Percentiles rank a stretch among this genome's conserved stretches.
Evolutionary conservation across 768 basidiomycete genomes (phyloP).

Genomic region (Postia placenta): DNA sequence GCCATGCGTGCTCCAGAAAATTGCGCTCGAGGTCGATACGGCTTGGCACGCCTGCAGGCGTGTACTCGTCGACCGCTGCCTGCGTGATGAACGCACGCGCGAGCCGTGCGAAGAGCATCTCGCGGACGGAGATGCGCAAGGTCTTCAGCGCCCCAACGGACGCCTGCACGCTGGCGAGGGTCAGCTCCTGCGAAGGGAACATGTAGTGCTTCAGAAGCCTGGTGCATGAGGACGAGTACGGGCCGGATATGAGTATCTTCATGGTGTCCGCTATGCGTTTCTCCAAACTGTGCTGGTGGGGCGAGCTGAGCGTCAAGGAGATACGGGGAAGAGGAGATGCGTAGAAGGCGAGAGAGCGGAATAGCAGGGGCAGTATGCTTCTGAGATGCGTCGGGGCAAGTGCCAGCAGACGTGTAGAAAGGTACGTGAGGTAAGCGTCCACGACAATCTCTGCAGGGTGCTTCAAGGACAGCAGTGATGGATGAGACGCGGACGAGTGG

Average conservation of each 20-base stretch:
- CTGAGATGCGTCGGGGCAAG: slow-evolving; percentile 49
- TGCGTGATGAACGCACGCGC: slow-evolving; percentile 62
- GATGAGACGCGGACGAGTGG: slow-evolving; percentile 54
- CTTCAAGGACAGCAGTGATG: slow-evolving; percentile 31
- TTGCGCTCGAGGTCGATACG: slow-evolving; percentile 56
- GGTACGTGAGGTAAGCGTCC: slow-evolving; percentile 56
- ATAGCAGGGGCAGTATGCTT: slow-evolving; percentile 64
- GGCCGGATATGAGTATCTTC: slow-evolving; percentile 52
- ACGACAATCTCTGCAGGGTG: slow-evolving; percentile 58
- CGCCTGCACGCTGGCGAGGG: slow-evolving; percentile 16
- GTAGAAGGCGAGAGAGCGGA: slow-evolving; percentile 61
- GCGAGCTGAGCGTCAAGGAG: slow-evolving; percentile 39
- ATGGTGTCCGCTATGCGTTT: slow-evolving; percentile 53
- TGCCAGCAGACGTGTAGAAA: slow-evolving; percentile 53
- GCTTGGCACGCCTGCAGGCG: slow-evolving; percentile 53
- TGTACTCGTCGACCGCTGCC: slow-evolving; percentile 45
- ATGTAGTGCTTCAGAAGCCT: slow-evolving; percentile 54
- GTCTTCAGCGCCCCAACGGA: slow-evolving; percentile 37
- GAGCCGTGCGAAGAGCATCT: slow-evolving; percentile 52
- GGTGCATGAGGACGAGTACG: slow-evolving; percentile 62
- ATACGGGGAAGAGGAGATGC: slow-evolving; percentile 64
- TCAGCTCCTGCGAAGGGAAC: slow-evolving; percentile 35
- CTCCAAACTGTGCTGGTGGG: slow-evolving; percentile 36
- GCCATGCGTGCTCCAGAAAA: slow-evolving; percentile 69
- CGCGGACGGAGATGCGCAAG: slow-evolving; percentile 57